A percentile compares a stretch with the other conserved stretches of the same genome.
These are phyloP conservation scores for Aspergillus ochraceus DNA, from an alignment of 2,329 filamentous ascomycete genomes.

Conservation along the genomic window DNA sequence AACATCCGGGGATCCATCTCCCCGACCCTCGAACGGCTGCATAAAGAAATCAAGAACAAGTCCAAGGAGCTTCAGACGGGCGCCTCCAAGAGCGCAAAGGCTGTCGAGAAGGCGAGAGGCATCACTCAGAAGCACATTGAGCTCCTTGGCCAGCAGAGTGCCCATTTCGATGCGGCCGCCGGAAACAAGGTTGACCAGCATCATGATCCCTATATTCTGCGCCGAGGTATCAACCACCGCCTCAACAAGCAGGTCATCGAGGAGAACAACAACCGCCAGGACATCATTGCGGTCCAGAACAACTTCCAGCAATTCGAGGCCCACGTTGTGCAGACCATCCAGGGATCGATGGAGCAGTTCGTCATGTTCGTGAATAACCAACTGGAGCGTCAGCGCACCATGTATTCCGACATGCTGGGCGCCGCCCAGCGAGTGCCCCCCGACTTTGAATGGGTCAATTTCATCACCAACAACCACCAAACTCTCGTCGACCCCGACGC, in stretches of 20 bases:
- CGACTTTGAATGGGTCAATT: constrained; percentile 91
- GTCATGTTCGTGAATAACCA: constrained; percentile 77
- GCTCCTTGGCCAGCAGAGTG: constrained; percentile 81
- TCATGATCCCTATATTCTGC: constrained; percentile 86
- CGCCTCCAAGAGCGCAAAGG: constrained; percentile 80
- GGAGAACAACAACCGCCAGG: constrained; percentile 94
- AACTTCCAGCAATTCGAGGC: constrained; percentile 85
- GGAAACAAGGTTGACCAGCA: constrained; percentile 68
- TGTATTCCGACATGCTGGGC: constrained; percentile 81
- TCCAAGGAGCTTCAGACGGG: constrained; percentile 82
- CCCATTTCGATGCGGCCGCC: constrained; percentile 69
- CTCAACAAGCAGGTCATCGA: constrained; percentile 88
- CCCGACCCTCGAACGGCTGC: constrained; percentile 84
- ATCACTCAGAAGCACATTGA: constrained; percentile 95
- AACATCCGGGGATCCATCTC: constrained; percentile 82
- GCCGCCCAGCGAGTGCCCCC: constrained; percentile 73
- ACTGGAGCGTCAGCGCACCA: constrained; percentile 73
- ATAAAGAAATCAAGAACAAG: constrained; percentile 97
- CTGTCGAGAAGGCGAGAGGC: constrained; percentile 84
- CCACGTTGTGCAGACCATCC: constrained; percentile 79
- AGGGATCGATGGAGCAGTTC: constrained; percentile 80
- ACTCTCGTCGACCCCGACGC: constrained; percentile 76
- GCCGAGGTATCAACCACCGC: constrained; percentile 77
- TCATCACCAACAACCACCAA: constrained; percentile 68
- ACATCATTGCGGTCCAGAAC: constrained; percentile 87